These are phyloP conservation scores for Cruciata laevipes DNA, from an alignment of 257 asterid genomes.

Conservation along the genomic window DNA sequence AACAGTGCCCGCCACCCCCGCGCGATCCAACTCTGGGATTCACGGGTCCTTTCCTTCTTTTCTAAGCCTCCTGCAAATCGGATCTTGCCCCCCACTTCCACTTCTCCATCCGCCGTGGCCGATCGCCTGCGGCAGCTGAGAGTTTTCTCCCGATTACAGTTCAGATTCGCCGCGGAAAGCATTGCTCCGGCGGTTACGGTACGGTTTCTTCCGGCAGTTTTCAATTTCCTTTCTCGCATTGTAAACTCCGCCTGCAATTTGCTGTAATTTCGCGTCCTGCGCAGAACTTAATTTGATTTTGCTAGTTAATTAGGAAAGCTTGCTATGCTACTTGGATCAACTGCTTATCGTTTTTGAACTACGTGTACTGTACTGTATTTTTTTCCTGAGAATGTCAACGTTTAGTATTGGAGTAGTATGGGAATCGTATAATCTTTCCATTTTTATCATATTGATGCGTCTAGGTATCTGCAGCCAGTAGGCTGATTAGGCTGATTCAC, in stretches of 20 bases:
- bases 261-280: neutral
- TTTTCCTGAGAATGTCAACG: neutral
- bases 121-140: neutral
- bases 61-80: constrained; percentile 12
- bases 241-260: neutral
- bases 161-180: constrained; percentile 1
- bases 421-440: neutral
- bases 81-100: constrained; percentile 14
- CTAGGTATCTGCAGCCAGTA: neutral
- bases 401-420: neutral
- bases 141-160: neutral
- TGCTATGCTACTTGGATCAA: constrained; percentile 10
- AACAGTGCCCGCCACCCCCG: constrained; percentile 4
- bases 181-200: constrained; percentile 5
- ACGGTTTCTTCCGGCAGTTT: neutral
- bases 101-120: neutral
- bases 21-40: neutral
- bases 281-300: neutral
- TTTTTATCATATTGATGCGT: neutral
- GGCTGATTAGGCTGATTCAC: neutral
- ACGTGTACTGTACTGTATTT: neutral
- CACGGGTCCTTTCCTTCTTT: constrained; percentile 9
- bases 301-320: neutral
- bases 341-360: neutral
- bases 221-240: constrained; percentile 7